Evolutionary conservation across 2,329 filamentous ascomycete genomes (phyloP).

Genomic region (Hymenoscyphus infarciens): DNA sequence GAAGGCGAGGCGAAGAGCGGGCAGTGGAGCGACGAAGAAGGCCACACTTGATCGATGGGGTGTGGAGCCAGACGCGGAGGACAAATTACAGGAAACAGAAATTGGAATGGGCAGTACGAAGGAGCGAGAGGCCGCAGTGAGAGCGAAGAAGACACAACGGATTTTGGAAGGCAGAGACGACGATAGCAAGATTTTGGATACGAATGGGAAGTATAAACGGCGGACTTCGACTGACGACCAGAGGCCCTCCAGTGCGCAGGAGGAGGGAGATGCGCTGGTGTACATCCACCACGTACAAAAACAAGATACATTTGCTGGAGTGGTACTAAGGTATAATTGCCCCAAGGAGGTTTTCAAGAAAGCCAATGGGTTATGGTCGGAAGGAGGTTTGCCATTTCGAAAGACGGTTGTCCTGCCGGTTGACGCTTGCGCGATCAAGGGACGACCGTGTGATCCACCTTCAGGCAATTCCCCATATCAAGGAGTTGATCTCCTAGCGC

Average conservation of each 20-base stretch:
- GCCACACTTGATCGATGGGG: constrained; percentile 30
- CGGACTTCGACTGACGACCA: constrained; percentile 32
- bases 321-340: constrained; percentile 87
- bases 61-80: constrained; percentile 21
- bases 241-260: constrained; percentile 34
- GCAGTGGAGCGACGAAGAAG: constrained; percentile 6
- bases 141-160: constrained; percentile 54
- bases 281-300: constrained; percentile 85
- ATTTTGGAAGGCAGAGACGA: constrained; percentile 60
- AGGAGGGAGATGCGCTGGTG: constrained; percentile 73
- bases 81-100: constrained; percentile 10
- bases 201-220: constrained; percentile 25
- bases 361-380: constrained; percentile 91
- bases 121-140: constrained; percentile 52
- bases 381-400: constrained; percentile 82
- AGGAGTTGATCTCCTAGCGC: constrained; percentile 49
- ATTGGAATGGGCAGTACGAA: constrained; percentile 53
- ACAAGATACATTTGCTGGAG: constrained; percentile 83
- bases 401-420: constrained; percentile 81
- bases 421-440: constrained; percentile 82
- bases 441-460: constrained; percentile 60
- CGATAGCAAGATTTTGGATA: constrained; percentile 55
- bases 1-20: neutral
- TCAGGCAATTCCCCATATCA: constrained; percentile 36
- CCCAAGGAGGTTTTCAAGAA: constrained; percentile 77